phyloP scores from a whole-genome alignment of 192 early-diverging fungal species.

The Thamnidium elegans region DNA sequence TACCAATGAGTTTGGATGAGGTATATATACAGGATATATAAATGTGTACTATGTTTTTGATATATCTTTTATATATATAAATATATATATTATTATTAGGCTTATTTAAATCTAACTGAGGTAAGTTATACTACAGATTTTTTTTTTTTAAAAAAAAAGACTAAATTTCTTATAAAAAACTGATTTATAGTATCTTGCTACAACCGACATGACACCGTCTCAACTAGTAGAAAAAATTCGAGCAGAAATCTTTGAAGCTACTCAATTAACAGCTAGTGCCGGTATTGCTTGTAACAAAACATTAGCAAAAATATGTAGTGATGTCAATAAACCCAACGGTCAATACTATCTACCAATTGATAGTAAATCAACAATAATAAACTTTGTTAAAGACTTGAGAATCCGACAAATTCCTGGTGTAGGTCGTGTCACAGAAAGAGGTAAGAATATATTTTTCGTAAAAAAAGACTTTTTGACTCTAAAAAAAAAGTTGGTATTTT shows the following conservation, averaged over 20 bases:
- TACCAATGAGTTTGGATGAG: constrained; percentile 53
- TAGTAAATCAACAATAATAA: constrained; percentile 35
- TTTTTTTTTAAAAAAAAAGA: neutral
- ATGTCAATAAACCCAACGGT: constrained; percentile 73
- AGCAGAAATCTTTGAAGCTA: constrained; percentile 44
- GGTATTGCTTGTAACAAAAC: constrained; percentile 52
- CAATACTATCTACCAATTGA: constrained; percentile 49
- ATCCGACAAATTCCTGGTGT: constrained; percentile 55
- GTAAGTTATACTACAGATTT: neutral
- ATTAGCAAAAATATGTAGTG: constrained; percentile 53
- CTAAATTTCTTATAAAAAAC: neutral
- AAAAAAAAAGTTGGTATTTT: too few species aligned
- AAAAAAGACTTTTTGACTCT: too few species aligned
- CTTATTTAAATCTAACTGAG: constrained; percentile 40
- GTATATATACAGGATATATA: constrained; percentile 1
- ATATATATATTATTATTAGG: constrained; percentile 20
- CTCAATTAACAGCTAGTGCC: constrained; percentile 46
- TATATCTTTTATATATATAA: neutral
- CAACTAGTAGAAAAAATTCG: constrained; percentile 52
- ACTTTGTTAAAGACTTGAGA: constrained; percentile 44
- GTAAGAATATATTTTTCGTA: too few species aligned
- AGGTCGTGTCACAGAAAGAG: constrained; percentile 54
- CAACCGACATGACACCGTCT: constrained; percentile 30
- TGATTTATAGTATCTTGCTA: constrained; percentile 37
- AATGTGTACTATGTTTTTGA: neutral